These are phyloP conservation scores for Cordyceps militaris DNA, from an alignment of 2,329 filamentous ascomycete species.

Conservation along the genomic window DNA sequence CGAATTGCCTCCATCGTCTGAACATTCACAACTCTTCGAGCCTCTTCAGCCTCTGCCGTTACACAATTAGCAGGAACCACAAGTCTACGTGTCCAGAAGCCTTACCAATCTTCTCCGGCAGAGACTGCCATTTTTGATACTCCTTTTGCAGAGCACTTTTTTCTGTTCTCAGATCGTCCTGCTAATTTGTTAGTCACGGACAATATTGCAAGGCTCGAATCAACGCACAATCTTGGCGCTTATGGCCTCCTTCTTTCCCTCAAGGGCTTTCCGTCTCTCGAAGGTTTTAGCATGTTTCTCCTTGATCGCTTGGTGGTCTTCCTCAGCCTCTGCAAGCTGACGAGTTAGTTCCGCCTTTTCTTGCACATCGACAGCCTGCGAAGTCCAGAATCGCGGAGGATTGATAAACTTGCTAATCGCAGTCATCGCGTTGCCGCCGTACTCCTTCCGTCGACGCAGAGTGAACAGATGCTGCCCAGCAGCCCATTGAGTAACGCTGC, in stretches of 20 bases:
- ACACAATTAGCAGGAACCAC: conserved; percentile 15
- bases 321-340: conserved; percentile 38
- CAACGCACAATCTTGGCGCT: conserved; percentile 25
- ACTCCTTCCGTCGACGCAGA: conserved; percentile 68
- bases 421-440: conserved; percentile 66
- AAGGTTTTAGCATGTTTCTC: conserved; percentile 22
- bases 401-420: conserved; percentile 57
- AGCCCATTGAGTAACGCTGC: conserved; percentile 62
- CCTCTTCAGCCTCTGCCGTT: conserved; percentile 28
- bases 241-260: conserved; percentile 31
- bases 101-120: conserved; percentile 67
- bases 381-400: conserved; percentile 60
- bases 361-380: conserved; percentile 63
- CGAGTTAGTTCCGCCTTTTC: conserved; percentile 56
- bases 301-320: conserved; percentile 28
- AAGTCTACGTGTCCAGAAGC: not conserved
- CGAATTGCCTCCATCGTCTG: conserved; percentile 27
- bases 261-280: conserved; percentile 29
- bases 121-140: conserved; percentile 53
- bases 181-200: conserved; percentile 17
- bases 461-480: conserved; percentile 56
- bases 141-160: conserved; percentile 64
- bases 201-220: conserved; percentile 13
- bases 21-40: conserved; percentile 24
- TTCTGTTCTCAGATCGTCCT: conserved; percentile 48